These are phyloP conservation scores for Annulohypoxylon nitens DNA, from an alignment of 495 filamentous ascomycete species.

Conservation along the genomic window DNA sequence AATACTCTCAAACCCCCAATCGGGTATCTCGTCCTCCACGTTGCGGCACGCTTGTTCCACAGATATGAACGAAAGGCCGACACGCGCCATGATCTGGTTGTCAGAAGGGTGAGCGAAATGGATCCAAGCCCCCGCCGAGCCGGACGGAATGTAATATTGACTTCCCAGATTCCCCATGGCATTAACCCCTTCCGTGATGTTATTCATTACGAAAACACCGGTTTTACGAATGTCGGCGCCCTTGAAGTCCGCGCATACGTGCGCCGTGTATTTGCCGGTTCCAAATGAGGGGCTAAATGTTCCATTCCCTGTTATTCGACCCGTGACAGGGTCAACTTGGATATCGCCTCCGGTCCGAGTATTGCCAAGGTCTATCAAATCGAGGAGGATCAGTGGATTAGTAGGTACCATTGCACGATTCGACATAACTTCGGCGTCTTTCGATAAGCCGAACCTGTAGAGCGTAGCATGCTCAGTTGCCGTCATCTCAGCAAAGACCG, in stretches of 20 bases:
- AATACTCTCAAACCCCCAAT: slow-evolving; percentile 71
- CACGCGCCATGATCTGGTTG: slow-evolving; percentile 67
- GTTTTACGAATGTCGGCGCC: slow-evolving; percentile 71
- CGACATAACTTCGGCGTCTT: slow-evolving; percentile 39
- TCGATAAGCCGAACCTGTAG: slow-evolving; percentile 76
- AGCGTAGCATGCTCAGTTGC: slow-evolving; percentile 72
- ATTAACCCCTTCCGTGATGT: slow-evolving; percentile 60
- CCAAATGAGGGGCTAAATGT: slow-evolving; percentile 78
- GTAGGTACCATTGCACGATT: slow-evolving; percentile 54
- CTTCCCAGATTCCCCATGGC: slow-evolving; percentile 58
- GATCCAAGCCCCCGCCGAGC: slow-evolving; percentile 73
- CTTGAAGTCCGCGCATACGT: slow-evolving; percentile 77
- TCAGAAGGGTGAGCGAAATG: slow-evolving; percentile 64
- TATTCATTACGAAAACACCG: slow-evolving; percentile 65
- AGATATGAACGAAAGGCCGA: slow-evolving; percentile 76
- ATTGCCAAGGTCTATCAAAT: slow-evolving; percentile 73
- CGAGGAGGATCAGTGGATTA: slow-evolving; percentile 72
- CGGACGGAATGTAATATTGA: slow-evolving; percentile 60
- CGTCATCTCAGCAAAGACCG: slow-evolving; percentile 80
- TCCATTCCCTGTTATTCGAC: slow-evolving; percentile 73
- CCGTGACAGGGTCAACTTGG: slow-evolving; percentile 62
- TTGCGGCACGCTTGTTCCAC: slow-evolving; percentile 72
- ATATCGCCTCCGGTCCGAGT: slow-evolving; percentile 70
- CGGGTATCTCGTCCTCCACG: slow-evolving; percentile 71
- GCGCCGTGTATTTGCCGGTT: slow-evolving; percentile 67